Evolutionary conservation across 805 yeast species (phyloP).

Genomic region (Nakazawaea laoshanensis): DNA sequence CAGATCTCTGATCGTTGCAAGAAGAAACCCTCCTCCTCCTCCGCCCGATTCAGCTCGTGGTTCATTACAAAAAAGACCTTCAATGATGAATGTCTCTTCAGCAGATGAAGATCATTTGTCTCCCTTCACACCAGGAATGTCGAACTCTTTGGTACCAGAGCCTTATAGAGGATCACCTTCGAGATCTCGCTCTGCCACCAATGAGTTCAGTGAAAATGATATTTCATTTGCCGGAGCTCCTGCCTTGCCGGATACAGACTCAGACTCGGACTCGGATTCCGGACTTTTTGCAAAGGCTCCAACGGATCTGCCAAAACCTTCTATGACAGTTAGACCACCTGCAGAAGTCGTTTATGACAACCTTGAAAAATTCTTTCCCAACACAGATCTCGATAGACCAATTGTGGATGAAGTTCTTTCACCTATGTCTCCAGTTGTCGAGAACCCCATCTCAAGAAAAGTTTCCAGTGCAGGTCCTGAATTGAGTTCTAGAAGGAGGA

Average conservation of each 20-base stretch:
- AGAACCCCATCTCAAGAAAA: slow-evolving; percentile 28
- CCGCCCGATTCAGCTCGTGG: slow-evolving; percentile 25
- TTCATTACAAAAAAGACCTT: background rate
- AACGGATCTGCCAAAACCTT: slow-evolving; percentile 9
- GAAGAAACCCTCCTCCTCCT: slow-evolving; percentile 66
- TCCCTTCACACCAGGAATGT: slow-evolving; percentile 34
- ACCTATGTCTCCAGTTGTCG: slow-evolving; percentile 39
- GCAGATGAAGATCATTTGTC: slow-evolving; percentile 17
- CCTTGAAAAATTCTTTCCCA: slow-evolving; percentile 86
- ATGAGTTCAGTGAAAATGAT: slow-evolving; percentile 54
- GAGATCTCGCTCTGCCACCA: background rate
- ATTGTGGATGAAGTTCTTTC: slow-evolving; percentile 63
- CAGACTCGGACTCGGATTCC: slow-evolving; percentile 35
- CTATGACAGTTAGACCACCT: slow-evolving; percentile 79
- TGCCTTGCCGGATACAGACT: slow-evolving; percentile 24
- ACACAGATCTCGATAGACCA: slow-evolving; percentile 86
- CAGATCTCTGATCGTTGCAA: slow-evolving; percentile 51
- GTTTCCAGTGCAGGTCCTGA: slow-evolving; percentile 33
- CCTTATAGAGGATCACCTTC: slow-evolving; percentile 25
- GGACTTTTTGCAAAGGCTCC: slow-evolving; percentile 54
- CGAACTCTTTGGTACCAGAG: slow-evolving; percentile 32
- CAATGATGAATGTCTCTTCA: no score
- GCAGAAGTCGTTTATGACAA: slow-evolving; percentile 90
- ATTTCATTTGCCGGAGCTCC: slow-evolving; percentile 76
- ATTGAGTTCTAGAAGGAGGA: slow-evolving; percentile 36